Percentiles rank a stretch among this genome's conserved stretches.
These are phyloP conservation scores for Ceratocystis ficicola DNA, from an alignment of 2,329 filamentous ascomycete genomes.

Conservation along the genomic window DNA sequence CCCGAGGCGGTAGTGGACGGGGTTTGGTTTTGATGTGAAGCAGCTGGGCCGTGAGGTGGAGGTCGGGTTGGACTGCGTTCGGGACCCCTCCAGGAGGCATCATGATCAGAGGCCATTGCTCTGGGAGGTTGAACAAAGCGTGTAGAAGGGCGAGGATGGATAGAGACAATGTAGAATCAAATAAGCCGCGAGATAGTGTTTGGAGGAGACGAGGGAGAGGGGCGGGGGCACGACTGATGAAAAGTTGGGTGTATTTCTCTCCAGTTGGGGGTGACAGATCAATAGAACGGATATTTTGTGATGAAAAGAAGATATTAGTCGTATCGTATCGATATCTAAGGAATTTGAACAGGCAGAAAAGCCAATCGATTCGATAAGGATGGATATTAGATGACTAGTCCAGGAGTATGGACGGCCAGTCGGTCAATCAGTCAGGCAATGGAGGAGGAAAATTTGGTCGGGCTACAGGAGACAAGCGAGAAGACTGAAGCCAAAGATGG, in stretches of 20 bases:
- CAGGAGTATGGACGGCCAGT: background rate
- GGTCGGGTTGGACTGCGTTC: constrained; percentile 20
- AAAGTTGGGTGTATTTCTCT: background rate
- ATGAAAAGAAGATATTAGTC: background rate
- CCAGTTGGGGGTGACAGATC: background rate
- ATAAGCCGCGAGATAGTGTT: background rate
- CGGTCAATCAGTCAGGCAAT: background rate
- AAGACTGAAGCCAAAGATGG: constrained; percentile 6
- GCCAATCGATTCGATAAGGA: background rate
- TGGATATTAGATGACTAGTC: background rate
- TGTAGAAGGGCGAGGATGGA: background rate
- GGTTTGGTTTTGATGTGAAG: background rate
- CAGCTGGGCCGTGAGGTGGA: constrained; percentile 11
- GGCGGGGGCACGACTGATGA: background rate
- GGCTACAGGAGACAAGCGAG: background rate
- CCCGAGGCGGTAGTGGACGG: constrained; percentile 8
- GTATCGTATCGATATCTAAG: background rate
- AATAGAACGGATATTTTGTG: background rate
- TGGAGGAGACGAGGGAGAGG: too few species aligned
- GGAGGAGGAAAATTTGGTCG: background rate
- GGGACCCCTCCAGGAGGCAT: constrained; percentile 21
- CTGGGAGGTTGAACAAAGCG: background rate
- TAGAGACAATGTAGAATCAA: background rate
- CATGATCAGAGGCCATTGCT: constrained; percentile 21
- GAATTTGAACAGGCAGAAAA: background rate